phyloP scores from a whole-genome alignment of 169 alveolate genomes.

The Plasmodium vinckei region DNA sequence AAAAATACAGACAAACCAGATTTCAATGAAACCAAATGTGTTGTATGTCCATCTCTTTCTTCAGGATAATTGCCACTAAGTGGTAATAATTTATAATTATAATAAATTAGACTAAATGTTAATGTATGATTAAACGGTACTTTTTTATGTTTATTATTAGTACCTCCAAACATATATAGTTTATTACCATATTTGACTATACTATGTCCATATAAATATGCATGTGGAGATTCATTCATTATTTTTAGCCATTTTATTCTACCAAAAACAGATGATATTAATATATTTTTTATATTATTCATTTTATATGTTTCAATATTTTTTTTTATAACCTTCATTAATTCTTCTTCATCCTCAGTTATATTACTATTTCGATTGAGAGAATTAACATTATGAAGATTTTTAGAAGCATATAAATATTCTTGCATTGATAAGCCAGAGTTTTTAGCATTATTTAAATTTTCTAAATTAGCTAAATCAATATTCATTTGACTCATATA shows the following conservation, averaged over 20 bases:
- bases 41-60: conserved; percentile 89
- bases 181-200: conserved; percentile 87
- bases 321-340: conserved; percentile 65
- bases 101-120: conserved; percentile 86
- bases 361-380: conserved; percentile 7
- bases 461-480: too few species aligned
- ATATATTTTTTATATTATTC: conserved; percentile 67
- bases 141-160: conserved; percentile 85
- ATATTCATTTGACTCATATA: not conserved
- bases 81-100: conserved; percentile 85
- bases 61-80: conserved; percentile 88
- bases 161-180: conserved; percentile 90
- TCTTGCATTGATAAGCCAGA: conserved; percentile 12
- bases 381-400: conserved; percentile 5
- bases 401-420: conserved; percentile 21
- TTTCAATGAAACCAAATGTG: conserved; percentile 85
- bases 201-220: conserved; percentile 85
- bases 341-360: conserved; percentile 66
- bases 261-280: conserved; percentile 72
- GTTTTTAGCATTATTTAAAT: not conserved
- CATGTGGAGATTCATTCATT: conserved; percentile 76
- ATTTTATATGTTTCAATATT: conserved; percentile 70
- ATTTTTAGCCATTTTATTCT: conserved; percentile 74
- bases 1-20: conserved; percentile 84
- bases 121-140: conserved; percentile 85